phyloP scores from a whole-genome alignment of 164 flowering plant species.

The Tetracentron sinense region DNA sequence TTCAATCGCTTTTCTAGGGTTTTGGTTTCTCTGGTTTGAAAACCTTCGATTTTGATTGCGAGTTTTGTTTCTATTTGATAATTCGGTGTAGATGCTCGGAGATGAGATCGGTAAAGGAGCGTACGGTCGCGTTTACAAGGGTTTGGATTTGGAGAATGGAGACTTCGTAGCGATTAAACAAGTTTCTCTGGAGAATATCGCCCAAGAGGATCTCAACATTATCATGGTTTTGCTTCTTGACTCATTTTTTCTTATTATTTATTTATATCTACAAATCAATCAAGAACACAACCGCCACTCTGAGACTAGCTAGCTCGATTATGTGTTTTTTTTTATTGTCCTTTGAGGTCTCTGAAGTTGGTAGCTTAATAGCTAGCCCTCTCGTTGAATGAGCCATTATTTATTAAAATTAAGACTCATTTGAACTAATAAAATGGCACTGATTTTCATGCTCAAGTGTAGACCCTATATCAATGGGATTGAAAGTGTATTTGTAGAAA shows the following conservation, averaged over 20 bases:
- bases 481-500: too few relatives aligned
- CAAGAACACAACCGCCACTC: too few relatives aligned
- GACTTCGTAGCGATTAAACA: slow-evolving; percentile 98
- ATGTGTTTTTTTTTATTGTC: too few relatives aligned
- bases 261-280: background rate
- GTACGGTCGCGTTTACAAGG: slow-evolving; percentile 98
- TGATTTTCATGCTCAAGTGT: too few relatives aligned
- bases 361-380: too few relatives aligned
- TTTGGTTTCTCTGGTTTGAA: slow-evolving; percentile 1
- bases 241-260: background rate
- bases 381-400: too few relatives aligned
- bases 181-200: slow-evolving; percentile 96
- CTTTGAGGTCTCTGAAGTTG: too few relatives aligned
- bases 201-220: slow-evolving; percentile 93
- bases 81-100: slow-evolving; percentile 72
- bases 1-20: slow-evolving; percentile 3
- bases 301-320: too few relatives aligned
- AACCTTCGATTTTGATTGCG: background rate
- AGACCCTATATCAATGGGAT: too few relatives aligned
- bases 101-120: slow-evolving; percentile 99
- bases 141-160: slow-evolving; percentile 97
- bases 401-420: too few relatives aligned
- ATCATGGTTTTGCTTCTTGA: slow-evolving; percentile 68
- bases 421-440: too few relatives aligned
- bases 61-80: slow-evolving; percentile 1